phyloP scores from a whole-genome alignment of 2,329 filamentous ascomycete species.

The Xylariaceae sp. region DNA sequence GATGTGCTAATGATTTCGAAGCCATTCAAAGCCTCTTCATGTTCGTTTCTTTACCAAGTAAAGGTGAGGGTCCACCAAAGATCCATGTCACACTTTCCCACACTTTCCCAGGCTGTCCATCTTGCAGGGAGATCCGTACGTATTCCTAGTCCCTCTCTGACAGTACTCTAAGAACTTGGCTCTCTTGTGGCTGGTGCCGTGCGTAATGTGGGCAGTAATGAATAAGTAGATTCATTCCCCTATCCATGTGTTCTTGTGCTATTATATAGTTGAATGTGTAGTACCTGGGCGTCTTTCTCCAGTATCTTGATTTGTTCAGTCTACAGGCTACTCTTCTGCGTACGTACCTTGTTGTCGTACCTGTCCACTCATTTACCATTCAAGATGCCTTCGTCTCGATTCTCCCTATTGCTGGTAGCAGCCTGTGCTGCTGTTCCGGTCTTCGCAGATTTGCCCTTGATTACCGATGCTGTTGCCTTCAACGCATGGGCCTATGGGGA shows the following conservation, averaged over 20 bases:
- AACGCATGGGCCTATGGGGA: conserved; percentile 30
- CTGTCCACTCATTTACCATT: conserved; percentile 13
- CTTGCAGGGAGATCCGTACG: too few relatives aligned
- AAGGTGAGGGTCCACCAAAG: too few relatives aligned
- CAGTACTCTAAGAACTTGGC: too few relatives aligned
- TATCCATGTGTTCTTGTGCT: not conserved
- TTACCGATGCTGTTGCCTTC: conserved; percentile 27
- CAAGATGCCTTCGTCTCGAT: conserved; percentile 18
- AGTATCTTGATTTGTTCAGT: not conserved
- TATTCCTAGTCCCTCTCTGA: too few relatives aligned
- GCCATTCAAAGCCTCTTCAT: too few relatives aligned
- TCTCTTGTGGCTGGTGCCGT: too few relatives aligned
- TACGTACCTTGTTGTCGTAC: not conserved
- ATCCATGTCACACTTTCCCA: too few relatives aligned
- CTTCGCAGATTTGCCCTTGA: conserved; percentile 23
- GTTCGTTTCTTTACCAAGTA: too few relatives aligned
- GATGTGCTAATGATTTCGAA: too few relatives aligned
- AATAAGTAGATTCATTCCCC: not conserved
- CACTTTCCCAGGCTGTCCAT: too few relatives aligned
- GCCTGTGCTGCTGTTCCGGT: conserved; percentile 15
- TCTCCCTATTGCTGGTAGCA: conserved; percentile 12
- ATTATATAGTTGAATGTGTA: not conserved
- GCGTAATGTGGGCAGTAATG: not conserved
- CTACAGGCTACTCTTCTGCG: conserved; percentile 1
- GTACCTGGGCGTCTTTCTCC: not conserved